Percentiles rank a stretch among this genome's conserved stretches.
phyloP scores from a whole-genome alignment of 768 basidiomycete genomes.

The Psilocybe subaeruginosa region DNA sequence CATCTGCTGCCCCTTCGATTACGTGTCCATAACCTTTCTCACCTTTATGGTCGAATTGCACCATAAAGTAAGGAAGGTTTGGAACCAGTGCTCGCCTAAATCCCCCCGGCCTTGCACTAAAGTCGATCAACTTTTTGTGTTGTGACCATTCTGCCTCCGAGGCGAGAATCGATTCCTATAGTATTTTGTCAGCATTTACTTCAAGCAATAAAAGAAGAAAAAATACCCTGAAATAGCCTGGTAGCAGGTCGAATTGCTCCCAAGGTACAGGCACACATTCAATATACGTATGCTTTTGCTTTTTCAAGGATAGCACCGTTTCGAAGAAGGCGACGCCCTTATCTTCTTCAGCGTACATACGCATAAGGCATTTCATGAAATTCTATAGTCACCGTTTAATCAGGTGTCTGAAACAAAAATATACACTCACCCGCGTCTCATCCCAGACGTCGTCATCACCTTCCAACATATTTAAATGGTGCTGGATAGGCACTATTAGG shows the following conservation, averaged over 20 bases:
- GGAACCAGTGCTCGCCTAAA: conserved; percentile 96
- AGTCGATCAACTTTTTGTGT: conserved; percentile 96
- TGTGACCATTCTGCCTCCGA: conserved; percentile 98
- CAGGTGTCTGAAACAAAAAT: neutral
- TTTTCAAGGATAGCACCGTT: conserved; percentile 84
- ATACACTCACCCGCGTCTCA: conserved; percentile 80
- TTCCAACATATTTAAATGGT: conserved; percentile 89
- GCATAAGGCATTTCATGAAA: conserved; percentile 92
- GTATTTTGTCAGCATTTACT: neutral
- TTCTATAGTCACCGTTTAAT: conserved; percentile 41
- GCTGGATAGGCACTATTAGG: conserved; percentile 94
- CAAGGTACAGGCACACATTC: conserved; percentile 94
- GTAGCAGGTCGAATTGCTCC: conserved; percentile 83
- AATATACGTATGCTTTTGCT: conserved; percentile 90
- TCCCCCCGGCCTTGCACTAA: conserved; percentile 86
- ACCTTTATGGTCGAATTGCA: conserved; percentile 97
- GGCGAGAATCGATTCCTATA: conserved; percentile 87
- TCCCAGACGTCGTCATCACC: conserved; percentile 99
- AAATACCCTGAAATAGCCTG: conserved; percentile 88
- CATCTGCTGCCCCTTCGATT: conserved; percentile 86
- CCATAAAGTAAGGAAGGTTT: conserved; percentile 98
- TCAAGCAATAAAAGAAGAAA: neutral
- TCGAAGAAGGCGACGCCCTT: conserved; percentile 96
- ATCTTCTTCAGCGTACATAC: conserved; percentile 91
- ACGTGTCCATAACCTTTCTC: conserved; percentile 99